Base-by-base conservation (phyloP, 2,329 filamentous ascomycete genomes). In the Penicillium capsulatum region DNA sequence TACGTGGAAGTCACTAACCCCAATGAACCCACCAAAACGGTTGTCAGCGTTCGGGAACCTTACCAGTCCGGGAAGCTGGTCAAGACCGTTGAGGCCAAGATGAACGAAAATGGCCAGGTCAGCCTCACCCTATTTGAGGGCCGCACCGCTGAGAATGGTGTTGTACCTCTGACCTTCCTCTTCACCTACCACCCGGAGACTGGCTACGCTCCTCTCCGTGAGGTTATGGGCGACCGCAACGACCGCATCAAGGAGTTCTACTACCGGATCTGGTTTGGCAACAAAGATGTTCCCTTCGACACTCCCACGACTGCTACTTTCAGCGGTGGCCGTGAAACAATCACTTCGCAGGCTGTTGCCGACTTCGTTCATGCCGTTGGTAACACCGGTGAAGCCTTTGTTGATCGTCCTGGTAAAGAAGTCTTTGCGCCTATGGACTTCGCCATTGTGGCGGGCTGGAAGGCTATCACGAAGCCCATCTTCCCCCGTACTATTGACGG, bases 181-280 rank as follows among this genome's bases (percentile, higher is more conserved):
- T 97, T 97, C 72, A 87, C 79, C 4, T 98, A 98, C 70, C 86
- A 90, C 62, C 92, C 92, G 2, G 91, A 97, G 67, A 84, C 88
- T 40, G 92, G 92, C 19, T 98, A 96, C 63, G 91, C 94, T n/a
- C 92, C 92, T 13, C 95, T 98, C 53, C 84, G 84, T 46, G 92
- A 98, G 67, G 85, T 97, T 48, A 98, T 98, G 92, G 80, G 89
- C 24, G 84, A 80, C 39, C 88, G 92, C 60, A 98, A 98, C 63
- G 91, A 98, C 63, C 86, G 88, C 50, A 97, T 98, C 75, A 98
- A 98, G 75, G 87, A 95, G 67, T 98, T 98, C 66, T 98, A 98
- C 76, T 98, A 94, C 81, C 83, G 83, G 54, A 83, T 94, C 51
- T 98, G 92, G 92, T 98, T 98, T 57, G 92, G 89, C 29, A 78